Percentiles rank a stretch among this genome's conserved stretches.
These are phyloP conservation scores for Nitzschia sp. DNA, from an alignment of 108 stramenopile species.

Conservation along the genomic window DNA sequence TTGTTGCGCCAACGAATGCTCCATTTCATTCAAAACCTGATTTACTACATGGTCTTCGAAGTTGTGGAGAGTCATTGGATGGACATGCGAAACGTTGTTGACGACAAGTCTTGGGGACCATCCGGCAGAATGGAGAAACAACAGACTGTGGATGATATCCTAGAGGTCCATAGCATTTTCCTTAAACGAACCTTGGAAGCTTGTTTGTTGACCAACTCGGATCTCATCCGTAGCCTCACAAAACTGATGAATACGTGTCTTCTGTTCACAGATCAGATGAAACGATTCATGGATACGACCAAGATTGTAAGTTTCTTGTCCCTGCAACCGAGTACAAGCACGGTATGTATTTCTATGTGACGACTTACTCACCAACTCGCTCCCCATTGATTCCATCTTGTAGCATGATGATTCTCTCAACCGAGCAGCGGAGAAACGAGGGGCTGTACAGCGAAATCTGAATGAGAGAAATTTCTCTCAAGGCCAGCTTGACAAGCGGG, in stretches of 20 bases:
- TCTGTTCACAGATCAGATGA: conserved; percentile 83
- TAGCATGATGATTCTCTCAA: conserved; percentile 34
- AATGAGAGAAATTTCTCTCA: conserved; percentile 25
- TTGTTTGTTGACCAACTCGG: conserved; percentile 89
- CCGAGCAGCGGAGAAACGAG: conserved; percentile 39
- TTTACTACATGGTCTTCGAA: conserved; percentile 97
- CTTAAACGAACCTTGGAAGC: conserved; percentile 85
- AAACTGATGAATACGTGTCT: conserved; percentile 85
- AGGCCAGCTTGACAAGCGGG: conserved; percentile 16
- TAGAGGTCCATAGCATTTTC: conserved; percentile 85
- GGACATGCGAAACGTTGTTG: conserved; percentile 57
- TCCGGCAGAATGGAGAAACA: neutral
- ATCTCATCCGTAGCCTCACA: conserved; percentile 67
- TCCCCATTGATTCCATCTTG: neutral
- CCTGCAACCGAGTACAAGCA: neutral
- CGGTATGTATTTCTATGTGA: neutral
- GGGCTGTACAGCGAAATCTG: conserved; percentile 38
- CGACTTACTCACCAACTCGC: neutral
- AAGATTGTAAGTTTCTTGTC: conserved; percentile 54
- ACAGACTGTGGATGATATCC: conserved; percentile 89
- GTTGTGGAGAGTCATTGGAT: conserved; percentile 94
- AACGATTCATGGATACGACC: conserved; percentile 73
- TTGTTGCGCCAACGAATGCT: conserved; percentile 93
- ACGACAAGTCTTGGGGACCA: neutral
- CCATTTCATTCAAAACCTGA: conserved; percentile 97